Evolutionary conservation across 495 filamentous ascomycete species (phyloP).

Genomic region (Podospora comata): DNA sequence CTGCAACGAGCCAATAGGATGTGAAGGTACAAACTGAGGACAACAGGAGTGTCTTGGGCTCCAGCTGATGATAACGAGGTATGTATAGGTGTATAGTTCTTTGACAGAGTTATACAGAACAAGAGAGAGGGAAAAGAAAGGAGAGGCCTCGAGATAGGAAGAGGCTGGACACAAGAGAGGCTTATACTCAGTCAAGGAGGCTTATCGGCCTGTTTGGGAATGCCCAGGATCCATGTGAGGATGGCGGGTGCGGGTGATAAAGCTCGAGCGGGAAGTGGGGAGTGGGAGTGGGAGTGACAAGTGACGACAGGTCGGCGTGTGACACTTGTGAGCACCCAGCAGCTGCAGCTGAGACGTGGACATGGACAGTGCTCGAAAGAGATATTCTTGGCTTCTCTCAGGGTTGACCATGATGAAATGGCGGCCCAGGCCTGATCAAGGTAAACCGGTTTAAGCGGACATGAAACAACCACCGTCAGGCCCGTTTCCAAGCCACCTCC

Average conservation of each 20-base stretch:
- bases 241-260: conserved; percentile 14
- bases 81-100: neutral
- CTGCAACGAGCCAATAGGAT: conserved; percentile 9
- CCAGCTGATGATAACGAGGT: neutral
- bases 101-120: neutral
- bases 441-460: neutral
- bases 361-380: neutral
- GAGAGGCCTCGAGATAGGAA: neutral
- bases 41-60: too few relatives aligned
- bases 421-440: neutral
- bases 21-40: neutral
- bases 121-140: conserved; percentile 5
- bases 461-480: neutral
- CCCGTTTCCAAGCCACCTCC: neutral
- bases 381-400: conserved; percentile 1
- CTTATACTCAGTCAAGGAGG: conserved; percentile 15
- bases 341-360: neutral
- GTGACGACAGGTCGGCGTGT: conserved; percentile 17
- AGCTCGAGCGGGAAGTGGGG: conserved; percentile 11
- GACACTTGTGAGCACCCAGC: neutral
- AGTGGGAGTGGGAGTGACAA: conserved; percentile 12
- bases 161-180: neutral
- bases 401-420: conserved; percentile 12
- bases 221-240: conserved; percentile 4
- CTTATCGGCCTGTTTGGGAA: conserved; percentile 17